Evolutionary conservation across 345 rosid species (phyloP), one percentile per base, ranked within the genome.

Genomic region (Microcos paniculata): DNA sequence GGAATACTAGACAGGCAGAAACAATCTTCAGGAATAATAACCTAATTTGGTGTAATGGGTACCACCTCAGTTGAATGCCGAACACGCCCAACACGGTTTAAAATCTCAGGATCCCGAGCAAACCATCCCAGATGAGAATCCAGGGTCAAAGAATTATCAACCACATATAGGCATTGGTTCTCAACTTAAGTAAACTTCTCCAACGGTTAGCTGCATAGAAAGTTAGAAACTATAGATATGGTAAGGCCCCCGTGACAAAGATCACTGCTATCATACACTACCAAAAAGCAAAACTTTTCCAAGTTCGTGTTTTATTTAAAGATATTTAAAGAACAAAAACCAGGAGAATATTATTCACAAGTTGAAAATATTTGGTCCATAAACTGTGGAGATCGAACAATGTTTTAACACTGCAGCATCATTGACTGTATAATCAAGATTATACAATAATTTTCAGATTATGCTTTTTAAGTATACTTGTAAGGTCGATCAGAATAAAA

Each of bases 21-120:
- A 82, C 97, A 91, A 82, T 93, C 98, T 15, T 89, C 84, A 6
- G 98, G 82, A 76, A 93, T 80, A 58, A 93, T 81, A 51, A 93
- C 21, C 68, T 83, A 89, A 70, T 75, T 84, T 38, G 92, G 94
- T 78, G 49, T 78, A 40, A 23, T 73, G 23, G 52, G 67, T 77
- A 73, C 70, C 23, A 67, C 43, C 23, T 62, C 76, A 77, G 90
- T 82, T 59, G 82, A 82, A 82, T 83, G 82, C 55, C 93, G 84
- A 72, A 85, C 81, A 5, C 51, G 80, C 12, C 99, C 98, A 51
- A 95, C 91, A 6, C 70, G 80, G 78, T 83, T 93, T 77, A 95
- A 81, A 80, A 83, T 84, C 61, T 65, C 64, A 24, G 97, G 91
- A 71, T 92, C 92, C 81, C 91, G 69, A 68, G 99, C 94, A 88